Evolutionary conservation across 768 basidiomycete genomes (phyloP).

Genomic region (Hemileccinum rubropunctum): DNA sequence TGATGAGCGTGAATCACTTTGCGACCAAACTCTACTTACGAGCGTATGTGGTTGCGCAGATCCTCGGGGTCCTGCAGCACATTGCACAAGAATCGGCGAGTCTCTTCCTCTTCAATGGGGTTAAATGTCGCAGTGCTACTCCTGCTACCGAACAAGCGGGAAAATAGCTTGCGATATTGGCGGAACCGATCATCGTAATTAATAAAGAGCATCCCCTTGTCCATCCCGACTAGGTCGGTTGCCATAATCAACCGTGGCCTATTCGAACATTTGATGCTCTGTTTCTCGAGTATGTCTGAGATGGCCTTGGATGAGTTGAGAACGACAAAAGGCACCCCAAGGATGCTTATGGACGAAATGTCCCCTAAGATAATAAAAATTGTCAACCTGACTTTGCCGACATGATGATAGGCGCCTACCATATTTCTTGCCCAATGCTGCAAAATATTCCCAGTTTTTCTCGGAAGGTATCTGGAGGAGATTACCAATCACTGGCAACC

Average conservation of each 20-base stretch:
- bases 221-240: conserved; percentile 18
- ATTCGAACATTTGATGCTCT: conserved; percentile 50
- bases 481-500: conserved; percentile 49
- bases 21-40: conserved; percentile 6
- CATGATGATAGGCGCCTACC: conserved; percentile 31
- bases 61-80: conserved; percentile 16
- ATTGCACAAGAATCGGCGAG: conserved; percentile 13
- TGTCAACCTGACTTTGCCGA: not conserved
- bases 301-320: conserved; percentile 46
- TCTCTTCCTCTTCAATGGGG: conserved; percentile 20
- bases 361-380: conserved; percentile 21
- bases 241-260: conserved; percentile 18
- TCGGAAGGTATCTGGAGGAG: conserved; percentile 50
- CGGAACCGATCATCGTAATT: conserved; percentile 11
- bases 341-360: conserved; percentile 23
- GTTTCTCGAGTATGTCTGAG: conserved; percentile 50
- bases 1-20: not conserved
- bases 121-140: conserved; percentile 7
- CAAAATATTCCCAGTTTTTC: conserved; percentile 51
- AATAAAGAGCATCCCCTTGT: conserved; percentile 2
- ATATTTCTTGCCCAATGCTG: conserved; percentile 46
- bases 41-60: conserved; percentile 20
- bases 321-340: conserved; percentile 18
- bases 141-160: conserved; percentile 11
- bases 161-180: conserved; percentile 12